A percentile compares a stretch with the other conserved stretches of the same genome.
Evolutionary conservation across 345 rosid genomes (phyloP).

Genomic region (Gossypium turneri): DNA sequence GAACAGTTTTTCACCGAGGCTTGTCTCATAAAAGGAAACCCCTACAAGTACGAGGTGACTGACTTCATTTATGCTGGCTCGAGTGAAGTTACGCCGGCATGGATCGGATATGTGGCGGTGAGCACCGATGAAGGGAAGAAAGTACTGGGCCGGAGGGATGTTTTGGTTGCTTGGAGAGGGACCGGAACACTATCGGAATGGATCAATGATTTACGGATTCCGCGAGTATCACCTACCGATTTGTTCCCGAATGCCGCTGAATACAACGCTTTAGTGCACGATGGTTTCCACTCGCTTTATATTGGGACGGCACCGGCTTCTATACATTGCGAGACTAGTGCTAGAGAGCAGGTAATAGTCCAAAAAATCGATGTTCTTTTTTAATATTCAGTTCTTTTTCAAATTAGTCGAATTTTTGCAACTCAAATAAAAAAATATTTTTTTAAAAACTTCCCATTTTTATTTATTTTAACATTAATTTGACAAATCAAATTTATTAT

Average conservation of each 20-base stretch:
- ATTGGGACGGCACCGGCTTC: conserved; percentile 21
- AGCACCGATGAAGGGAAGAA: conserved; percentile 40
- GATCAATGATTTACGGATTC: conserved; percentile 19
- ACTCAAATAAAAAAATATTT: no score
- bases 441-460: no score
- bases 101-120: conserved; percentile 38
- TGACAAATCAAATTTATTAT: no score
- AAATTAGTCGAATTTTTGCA: no score
- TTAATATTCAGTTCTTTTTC: no score
- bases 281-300: conserved; percentile 38
- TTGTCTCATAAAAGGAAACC: conserved; percentile 32
- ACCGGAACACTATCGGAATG: conserved; percentile 8
- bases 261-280: background rate
- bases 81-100: background rate
- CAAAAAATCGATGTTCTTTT: no score
- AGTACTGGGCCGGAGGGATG: conserved; percentile 43
- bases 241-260: background rate
- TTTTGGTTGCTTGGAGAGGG: conserved; percentile 51
- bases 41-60: conserved; percentile 37
- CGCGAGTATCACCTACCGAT: background rate
- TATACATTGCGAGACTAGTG: conserved; percentile 27
- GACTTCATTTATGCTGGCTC: conserved; percentile 36
- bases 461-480: no score
- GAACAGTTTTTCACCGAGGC: conserved; percentile 36
- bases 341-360: conserved; percentile 32